Conservation (phyloP, 306 rosid species). For the Potentilla sterilis region DNA sequence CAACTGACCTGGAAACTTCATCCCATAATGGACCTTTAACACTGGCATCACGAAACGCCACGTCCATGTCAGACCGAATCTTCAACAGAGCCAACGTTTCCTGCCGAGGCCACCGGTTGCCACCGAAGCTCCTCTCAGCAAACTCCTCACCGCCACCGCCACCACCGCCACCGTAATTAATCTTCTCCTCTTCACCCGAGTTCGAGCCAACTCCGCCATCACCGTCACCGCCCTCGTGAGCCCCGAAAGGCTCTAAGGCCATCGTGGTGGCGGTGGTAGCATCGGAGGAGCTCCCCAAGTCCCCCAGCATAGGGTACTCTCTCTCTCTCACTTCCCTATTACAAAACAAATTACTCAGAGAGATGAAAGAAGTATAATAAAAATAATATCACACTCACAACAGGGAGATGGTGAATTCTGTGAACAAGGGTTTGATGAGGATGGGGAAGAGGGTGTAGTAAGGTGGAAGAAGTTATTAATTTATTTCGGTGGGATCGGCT, state of each 20-base stretch:
- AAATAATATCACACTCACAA: slow-evolving; percentile 27
- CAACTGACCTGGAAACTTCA: slow-evolving; percentile 68
- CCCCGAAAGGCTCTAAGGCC: not conserved
- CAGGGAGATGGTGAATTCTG: slow-evolving; percentile 65
- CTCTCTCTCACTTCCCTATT: slow-evolving; percentile 2
- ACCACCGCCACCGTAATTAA: slow-evolving; percentile 2
- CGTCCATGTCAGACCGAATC: slow-evolving; percentile 95
- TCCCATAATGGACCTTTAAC: slow-evolving; percentile 98
- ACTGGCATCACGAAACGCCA: slow-evolving; percentile 79
- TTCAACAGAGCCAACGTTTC: slow-evolving; percentile 83
- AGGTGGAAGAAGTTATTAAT: slow-evolving; percentile 59
- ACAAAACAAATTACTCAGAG: slow-evolving; percentile 37
- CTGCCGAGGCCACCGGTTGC: slow-evolving; percentile 89
- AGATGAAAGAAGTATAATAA: slow-evolving; percentile 9
- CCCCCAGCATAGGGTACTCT: slow-evolving; percentile 67
- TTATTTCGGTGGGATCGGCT: slow-evolving; percentile 82
- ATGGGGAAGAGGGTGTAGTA: slow-evolving; percentile 22
- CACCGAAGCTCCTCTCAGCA: slow-evolving; percentile 70
- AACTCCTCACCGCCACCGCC: slow-evolving; percentile 35
- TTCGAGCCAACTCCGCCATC: slow-evolving; percentile 43
- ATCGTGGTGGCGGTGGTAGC: slow-evolving; percentile 32
- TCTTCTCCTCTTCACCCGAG: slow-evolving; percentile 66
- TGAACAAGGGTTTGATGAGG: slow-evolving; percentile 52
- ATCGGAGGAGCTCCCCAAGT: slow-evolving; percentile 62
- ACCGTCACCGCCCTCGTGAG: slow-evolving; percentile 25